A percentile compares a stretch with the other conserved stretches of the same genome.
Evolutionary conservation across 1,284 basidiomycete species (phyloP).

Genomic region (Porogramme epimiltina): DNA sequence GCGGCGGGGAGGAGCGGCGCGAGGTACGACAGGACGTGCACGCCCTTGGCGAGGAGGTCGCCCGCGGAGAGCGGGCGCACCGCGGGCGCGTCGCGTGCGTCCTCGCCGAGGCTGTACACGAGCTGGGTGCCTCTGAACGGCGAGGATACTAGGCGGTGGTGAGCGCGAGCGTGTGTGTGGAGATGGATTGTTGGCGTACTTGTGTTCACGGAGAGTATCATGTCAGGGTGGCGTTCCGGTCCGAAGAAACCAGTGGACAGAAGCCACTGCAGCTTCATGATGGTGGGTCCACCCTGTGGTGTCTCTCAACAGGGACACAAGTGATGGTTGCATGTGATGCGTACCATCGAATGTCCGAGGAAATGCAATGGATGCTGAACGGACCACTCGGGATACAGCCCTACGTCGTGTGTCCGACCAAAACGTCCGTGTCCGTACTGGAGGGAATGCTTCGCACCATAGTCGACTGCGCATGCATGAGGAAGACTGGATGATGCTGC

Average conservation of each 20-base stretch:
- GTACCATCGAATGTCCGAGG: conserved; percentile 54
- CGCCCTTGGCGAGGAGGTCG: conserved; percentile 38
- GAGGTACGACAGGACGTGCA: conserved; percentile 46
- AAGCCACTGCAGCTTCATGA: conserved; percentile 49
- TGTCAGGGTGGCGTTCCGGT: conserved; percentile 38
- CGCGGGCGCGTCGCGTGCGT: conserved; percentile 40
- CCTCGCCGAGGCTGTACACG: conserved; percentile 49
- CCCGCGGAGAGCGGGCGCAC: conserved; percentile 46
- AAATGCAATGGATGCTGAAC: conserved; percentile 48
- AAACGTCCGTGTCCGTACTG: conserved; percentile 42
- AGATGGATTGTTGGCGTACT: conserved; percentile 28
- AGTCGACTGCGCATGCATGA: conserved; percentile 36
- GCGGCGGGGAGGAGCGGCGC: conserved; percentile 40
- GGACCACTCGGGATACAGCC: conserved; percentile 55
- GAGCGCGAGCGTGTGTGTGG: not conserved
- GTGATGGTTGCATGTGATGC: too few species aligned
- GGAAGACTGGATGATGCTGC: not conserved
- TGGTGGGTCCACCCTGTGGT: conserved; percentile 50
- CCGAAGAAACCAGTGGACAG: conserved; percentile 46
- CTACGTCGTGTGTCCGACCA: conserved; percentile 41
- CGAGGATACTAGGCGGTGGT: conserved; percentile 39
- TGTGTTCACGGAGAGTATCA: conserved; percentile 49
- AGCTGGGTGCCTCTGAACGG: conserved; percentile 53
- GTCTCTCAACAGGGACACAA: too few species aligned
- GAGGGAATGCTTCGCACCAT: conserved; percentile 40